These are phyloP conservation scores for Cytospora paraplurivora DNA, from an alignment of 2,329 filamentous ascomycete genomes.

Conservation along the genomic window DNA sequence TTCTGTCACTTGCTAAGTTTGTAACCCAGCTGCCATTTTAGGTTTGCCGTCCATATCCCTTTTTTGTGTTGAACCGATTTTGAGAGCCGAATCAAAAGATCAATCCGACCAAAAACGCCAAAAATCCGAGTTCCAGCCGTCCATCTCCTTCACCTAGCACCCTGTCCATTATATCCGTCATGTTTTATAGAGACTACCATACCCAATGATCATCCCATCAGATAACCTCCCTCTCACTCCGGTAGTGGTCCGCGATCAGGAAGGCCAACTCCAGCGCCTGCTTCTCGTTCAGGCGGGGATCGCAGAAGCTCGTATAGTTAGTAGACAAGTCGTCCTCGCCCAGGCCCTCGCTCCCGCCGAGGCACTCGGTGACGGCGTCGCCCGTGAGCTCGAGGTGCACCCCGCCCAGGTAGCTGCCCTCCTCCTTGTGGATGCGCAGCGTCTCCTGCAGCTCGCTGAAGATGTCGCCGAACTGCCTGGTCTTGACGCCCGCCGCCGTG, in stretches of 20 bases:
- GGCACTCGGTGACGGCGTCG: conserved; percentile 93
- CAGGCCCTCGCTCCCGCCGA: conserved; percentile 85
- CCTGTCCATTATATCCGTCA: background rate
- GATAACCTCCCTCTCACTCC: conserved; percentile 39
- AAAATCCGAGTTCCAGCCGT: background rate
- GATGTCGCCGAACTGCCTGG: conserved; percentile 86
- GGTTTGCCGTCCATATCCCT: background rate
- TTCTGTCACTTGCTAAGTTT: background rate
- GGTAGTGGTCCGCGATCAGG: conserved; percentile 80
- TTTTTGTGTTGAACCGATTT: background rate
- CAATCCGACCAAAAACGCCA: conserved; percentile 8
- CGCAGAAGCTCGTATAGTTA: conserved; percentile 95
- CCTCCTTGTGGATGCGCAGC: conserved; percentile 78
- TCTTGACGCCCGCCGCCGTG: conserved; percentile 82
- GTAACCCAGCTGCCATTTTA: no score
- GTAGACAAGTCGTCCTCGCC: conserved; percentile 85
- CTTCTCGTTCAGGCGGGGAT: conserved; percentile 94
- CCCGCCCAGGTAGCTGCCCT: conserved; percentile 85
- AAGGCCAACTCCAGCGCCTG: conserved; percentile 95
- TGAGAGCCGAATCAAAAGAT: background rate
- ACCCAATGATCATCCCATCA: background rate
- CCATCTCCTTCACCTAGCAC: background rate
- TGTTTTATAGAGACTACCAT: background rate
- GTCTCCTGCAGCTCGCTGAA: conserved; percentile 84
- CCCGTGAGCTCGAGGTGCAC: conserved; percentile 95